A percentile compares a stretch with the other conserved stretches of the same genome.
Conservation (phyloP, 208 protist genomes). For the Jaenimonas drosophilae region DNA sequence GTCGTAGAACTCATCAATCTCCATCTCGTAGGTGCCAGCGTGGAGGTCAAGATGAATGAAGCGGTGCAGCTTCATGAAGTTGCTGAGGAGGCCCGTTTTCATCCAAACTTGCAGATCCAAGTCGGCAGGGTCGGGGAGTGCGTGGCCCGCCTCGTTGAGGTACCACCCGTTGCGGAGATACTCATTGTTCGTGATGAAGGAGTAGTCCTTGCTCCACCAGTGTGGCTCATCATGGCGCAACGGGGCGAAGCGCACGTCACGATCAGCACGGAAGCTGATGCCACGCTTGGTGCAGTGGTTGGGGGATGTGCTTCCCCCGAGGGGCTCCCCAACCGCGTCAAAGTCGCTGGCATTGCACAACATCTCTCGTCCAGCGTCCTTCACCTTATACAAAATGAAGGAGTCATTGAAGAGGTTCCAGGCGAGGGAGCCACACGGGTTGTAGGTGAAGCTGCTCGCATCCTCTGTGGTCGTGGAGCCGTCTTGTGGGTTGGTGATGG, state of each 20-base stretch:
- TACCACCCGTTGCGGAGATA: constrained; percentile 83
- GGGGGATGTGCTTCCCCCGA: constrained; percentile 19
- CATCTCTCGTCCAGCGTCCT: constrained; percentile 8
- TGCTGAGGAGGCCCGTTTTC: constrained; percentile 84
- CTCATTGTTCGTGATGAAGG: constrained; percentile 45
- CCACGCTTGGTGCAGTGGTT: constrained; percentile 66
- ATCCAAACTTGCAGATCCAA: constrained; percentile 98
- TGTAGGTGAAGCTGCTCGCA: constrained; percentile 56
- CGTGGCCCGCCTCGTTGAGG: constrained; percentile 69
- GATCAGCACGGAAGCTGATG: constrained; percentile 91
- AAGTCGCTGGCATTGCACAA: constrained; percentile 75
- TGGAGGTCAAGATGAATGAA: constrained; percentile 73
- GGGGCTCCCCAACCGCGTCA: constrained; percentile 24
- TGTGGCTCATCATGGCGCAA: constrained; percentile 19
- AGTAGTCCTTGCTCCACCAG: constrained; percentile 66
- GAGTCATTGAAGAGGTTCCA: constrained; percentile 96
- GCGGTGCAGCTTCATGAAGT: constrained; percentile 95
- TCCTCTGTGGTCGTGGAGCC: constrained; percentile 11
- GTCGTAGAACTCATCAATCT: constrained; percentile 91
- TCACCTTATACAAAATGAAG: constrained; percentile 51
- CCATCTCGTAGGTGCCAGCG: constrained; percentile 61
- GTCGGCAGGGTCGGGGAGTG: constrained; percentile 75
- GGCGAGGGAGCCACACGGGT: constrained; percentile 94
- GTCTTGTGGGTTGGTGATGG: constrained; percentile 1
- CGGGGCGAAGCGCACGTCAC: constrained; percentile 73